Conservation (phyloP, 1,139 yeast species). For the Yamadazyma mexicana region DNA sequence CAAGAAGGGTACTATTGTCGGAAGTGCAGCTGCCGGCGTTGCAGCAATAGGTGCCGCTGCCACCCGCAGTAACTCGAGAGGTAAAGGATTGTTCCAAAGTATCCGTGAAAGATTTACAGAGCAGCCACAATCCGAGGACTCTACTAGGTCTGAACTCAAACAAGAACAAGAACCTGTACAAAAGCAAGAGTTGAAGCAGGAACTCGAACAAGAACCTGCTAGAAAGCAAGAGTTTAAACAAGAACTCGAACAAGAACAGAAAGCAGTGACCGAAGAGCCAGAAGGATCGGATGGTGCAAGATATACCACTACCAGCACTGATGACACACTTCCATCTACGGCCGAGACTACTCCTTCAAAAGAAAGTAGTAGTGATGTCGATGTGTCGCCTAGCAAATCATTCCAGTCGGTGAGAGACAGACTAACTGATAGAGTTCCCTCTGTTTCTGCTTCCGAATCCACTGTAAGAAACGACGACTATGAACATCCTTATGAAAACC, state of each 20-base stretch:
- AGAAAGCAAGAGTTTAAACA: not conserved
- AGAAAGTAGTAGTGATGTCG: constrained; percentile 19
- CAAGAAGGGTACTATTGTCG: too few species aligned
- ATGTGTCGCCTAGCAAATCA: constrained; percentile 14
- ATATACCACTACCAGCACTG: constrained; percentile 20
- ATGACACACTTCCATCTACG: constrained; percentile 23
- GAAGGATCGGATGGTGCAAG: constrained; percentile 6
- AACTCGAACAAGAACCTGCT: too few species aligned
- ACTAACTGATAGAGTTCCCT: constrained; percentile 16
- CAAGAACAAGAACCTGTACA: not conserved
- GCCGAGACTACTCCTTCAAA: constrained; percentile 36
- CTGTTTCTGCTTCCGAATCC: constrained; percentile 23
- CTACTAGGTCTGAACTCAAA: too few species aligned
- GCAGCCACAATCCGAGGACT: not conserved
- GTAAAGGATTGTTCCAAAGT: constrained; percentile 36
- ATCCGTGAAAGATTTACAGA: constrained; percentile 30
- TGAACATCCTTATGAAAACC: not conserved
- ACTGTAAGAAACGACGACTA: constrained; percentile 17
- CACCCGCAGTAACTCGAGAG: constrained; percentile 16
- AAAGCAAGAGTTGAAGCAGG: too few species aligned
- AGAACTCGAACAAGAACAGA: not conserved
- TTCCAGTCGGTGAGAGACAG: constrained; percentile 22
- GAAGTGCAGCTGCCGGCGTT: constrained; percentile 8
- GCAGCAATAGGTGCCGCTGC: constrained; percentile 11
- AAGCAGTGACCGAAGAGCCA: not conserved